A percentile compares a stretch with the other conserved stretches of the same genome.
phyloP scores from a whole-genome alignment of 2,329 filamentous ascomycete species.

The Penicillium glabrum region DNA sequence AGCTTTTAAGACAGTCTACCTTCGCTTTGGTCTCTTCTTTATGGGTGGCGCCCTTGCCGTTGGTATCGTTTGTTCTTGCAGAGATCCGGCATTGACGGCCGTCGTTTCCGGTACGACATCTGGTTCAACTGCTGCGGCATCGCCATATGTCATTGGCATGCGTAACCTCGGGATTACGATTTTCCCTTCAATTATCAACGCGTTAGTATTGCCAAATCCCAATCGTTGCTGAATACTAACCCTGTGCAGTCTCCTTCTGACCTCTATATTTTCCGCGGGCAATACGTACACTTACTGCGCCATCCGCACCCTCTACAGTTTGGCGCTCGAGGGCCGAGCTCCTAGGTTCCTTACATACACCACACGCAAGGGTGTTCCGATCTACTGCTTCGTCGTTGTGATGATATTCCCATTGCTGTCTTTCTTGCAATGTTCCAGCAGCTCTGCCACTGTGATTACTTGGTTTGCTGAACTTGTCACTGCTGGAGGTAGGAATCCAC shows the following conservation, averaged over 20 bases:
- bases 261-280: constrained; percentile 56
- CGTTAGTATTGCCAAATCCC: constrained; percentile 23
- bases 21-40: constrained; percentile 74
- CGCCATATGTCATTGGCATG: constrained; percentile 65
- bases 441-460: constrained; percentile 51
- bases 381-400: constrained; percentile 57
- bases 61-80: constrained; percentile 67
- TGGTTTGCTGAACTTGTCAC: constrained; percentile 60
- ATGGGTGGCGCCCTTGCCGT: constrained; percentile 69
- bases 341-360: constrained; percentile 58
- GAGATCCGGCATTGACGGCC: constrained; percentile 45
- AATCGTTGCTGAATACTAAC: background rate
- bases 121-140: constrained; percentile 51
- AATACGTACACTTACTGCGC: constrained; percentile 59
- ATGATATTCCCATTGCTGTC: constrained; percentile 56
- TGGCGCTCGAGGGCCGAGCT: constrained; percentile 55
- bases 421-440: constrained; percentile 53
- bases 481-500: constrained; percentile 46
- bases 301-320: constrained; percentile 53
- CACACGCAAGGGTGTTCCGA: constrained; percentile 61
- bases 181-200: constrained; percentile 61
- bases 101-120: constrained; percentile 14
- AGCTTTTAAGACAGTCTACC: constrained; percentile 75
- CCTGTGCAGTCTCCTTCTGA: constrained; percentile 41
- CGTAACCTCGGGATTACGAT: constrained; percentile 53